These are phyloP conservation scores for Fusarium sp. DNA, from an alignment of 2,329 filamentous ascomycete genomes.

Conservation along the genomic window DNA sequence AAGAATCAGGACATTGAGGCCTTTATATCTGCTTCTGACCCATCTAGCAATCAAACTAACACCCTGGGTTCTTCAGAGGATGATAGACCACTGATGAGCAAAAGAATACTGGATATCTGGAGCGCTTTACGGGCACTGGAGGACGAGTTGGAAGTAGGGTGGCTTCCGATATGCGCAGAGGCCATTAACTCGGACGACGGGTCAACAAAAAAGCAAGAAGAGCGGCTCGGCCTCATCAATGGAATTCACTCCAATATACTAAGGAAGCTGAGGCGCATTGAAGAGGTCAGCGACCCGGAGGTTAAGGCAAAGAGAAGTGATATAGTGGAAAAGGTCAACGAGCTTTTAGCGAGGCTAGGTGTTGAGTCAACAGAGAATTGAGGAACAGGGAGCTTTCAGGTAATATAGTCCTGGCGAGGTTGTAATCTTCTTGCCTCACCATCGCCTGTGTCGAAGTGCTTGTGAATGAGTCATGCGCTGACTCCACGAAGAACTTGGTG, in stretches of 20 bases:
- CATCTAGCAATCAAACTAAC: fast-evolving
- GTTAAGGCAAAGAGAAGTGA: background rate
- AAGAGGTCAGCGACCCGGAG: fast-evolving
- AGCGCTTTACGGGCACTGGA: fast-evolving
- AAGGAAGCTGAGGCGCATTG: fast-evolving
- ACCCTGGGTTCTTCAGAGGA: fast-evolving
- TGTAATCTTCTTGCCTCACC: background rate
- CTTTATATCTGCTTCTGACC: background rate
- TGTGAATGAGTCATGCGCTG: fast-evolving
- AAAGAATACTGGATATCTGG: fast-evolving
- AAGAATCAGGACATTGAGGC: no score
- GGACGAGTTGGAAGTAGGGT: fast-evolving
- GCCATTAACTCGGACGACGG: no score
- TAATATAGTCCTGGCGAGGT: fast-evolving
- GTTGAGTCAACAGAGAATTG: no score
- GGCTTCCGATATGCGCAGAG: fast-evolving
- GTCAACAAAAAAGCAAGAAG: fast-evolving
- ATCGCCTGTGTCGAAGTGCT: fast-evolving
- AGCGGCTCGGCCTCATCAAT: fast-evolving
- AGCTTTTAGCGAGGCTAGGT: fast-evolving
- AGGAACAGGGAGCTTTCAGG: background rate
- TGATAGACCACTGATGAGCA: fast-evolving
- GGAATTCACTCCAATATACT: fast-evolving
- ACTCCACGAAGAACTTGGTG: fast-evolving
- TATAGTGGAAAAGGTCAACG: fast-evolving